Evolutionary conservation across 2,329 filamentous ascomycete species (phyloP), one percentile per base, ranked within the genome.

Genomic region (Lasiodiplodia citricola): DNA sequence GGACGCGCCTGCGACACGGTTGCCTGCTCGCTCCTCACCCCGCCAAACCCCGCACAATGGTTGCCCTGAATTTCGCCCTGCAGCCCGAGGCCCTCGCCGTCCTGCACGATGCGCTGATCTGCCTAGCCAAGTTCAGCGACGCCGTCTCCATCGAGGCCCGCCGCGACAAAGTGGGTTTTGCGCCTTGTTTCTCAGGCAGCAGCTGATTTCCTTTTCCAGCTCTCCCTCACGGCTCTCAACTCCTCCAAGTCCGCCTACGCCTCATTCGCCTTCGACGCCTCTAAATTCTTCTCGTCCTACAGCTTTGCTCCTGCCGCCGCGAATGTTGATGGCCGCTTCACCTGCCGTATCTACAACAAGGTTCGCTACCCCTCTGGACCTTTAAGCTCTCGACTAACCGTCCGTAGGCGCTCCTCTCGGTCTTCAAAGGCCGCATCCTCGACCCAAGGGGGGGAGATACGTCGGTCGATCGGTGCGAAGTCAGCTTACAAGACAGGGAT

Each of bases 201-300:
- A 14, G 47, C 31, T 23, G 54, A 54, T 65, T 37, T 62, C 57
- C 37, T 55, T 68, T 25, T 38, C 18, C 70, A 92, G 92, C 86
- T 95, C 71, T 85, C 90, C 4, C 83, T 95, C 67, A 93, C 91
- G 16, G 89, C 92, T 16, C 83, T 95, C 71, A 95, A 95, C 77
- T 87, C 87, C n/a, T 92, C 92, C 68, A 93, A 92, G 75, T 93
- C 92, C 4, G 91, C 91, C 21, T 94, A 94, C 77, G 89, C 90
- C 31, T 91, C 90, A 69, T 90, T 93, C 74, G 86, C 87, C 8
- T 88, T 94, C 66, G 84, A 90, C 54, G 86, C 87, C 51, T 87
- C 83, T 72, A 86, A 87, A 50, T 94, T 94, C 82, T 94, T 94
- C 80, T 87, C 89, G 7, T 87, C 86, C 44, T 95, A 94, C 79